These are phyloP conservation scores for Sanghuangporus baumii DNA, from an alignment of 1,284 basidiomycete genomes.

Conservation along the genomic window DNA sequence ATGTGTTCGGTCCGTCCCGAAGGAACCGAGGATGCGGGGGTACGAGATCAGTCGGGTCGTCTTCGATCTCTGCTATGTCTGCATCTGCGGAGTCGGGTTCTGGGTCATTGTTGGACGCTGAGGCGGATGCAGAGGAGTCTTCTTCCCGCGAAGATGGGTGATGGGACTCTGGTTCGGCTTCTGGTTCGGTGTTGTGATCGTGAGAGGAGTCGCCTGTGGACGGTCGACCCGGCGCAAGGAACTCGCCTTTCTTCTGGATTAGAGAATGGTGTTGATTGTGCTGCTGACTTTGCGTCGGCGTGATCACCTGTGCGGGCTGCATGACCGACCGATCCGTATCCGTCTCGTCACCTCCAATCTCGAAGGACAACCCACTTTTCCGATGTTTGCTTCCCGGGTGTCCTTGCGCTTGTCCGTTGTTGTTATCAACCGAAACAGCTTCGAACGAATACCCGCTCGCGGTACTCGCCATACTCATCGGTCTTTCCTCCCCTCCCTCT, in stretches of 20 bases:
- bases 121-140: not conserved
- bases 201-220: not conserved
- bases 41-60: not conserved
- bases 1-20: not conserved
- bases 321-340: not conserved
- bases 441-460: not conserved
- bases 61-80: not conserved
- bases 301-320: not conserved
- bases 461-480: not conserved
- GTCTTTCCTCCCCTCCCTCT: not conserved
- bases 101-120: not conserved
- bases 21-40: conserved; percentile 14
- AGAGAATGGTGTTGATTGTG: not conserved
- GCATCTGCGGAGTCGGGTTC: not conserved
- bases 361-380: not conserved
- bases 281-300: not conserved
- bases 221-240: not conserved
- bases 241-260: not conserved
- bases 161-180: not conserved
- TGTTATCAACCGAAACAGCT: not conserved
- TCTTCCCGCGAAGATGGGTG: not conserved
- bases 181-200: not conserved
- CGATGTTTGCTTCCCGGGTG: not conserved
- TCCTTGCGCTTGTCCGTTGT: not conserved
- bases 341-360: conserved; percentile 7